Base-by-base conservation (phyloP, 2,329 filamentous ascomycete genomes). In the Aureobasidium sp. region DNA sequence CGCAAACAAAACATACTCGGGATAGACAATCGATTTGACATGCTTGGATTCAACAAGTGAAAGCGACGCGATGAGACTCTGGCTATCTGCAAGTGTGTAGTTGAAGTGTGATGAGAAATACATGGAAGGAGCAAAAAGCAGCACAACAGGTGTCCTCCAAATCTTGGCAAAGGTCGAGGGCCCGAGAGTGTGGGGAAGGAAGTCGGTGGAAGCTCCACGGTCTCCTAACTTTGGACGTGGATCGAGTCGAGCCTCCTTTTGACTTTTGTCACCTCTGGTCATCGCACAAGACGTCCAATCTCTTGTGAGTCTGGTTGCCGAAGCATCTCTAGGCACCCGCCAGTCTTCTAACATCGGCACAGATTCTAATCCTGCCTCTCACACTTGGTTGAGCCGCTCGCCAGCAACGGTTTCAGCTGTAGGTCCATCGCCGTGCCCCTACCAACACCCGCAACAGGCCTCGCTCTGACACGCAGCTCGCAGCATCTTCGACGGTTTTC, bases 401-500 rank as follows among this genome's bases (percentile, higher is more conserved):
- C 33, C 33, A 35, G 55, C 31, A 58, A 58, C 55, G 55, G 55
- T 49, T 58, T 58, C 55, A 58, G 33, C 55, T 49, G 55, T 58
- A 58, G 15, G 55, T 58, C 15, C 54, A 47, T 47, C 40, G 19
- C 42, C 42, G 13, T 38, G 8, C 8, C 19, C 7, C 40, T 27
- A 3, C 33, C 43, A 29, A 29, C 17, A 15, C 13, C 8, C 31
- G 38, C 15, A 13, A 2, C 31, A 40, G 40, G 2, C 31, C 35
- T 23, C 31, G 2, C 17, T 49, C 55, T 58, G 43, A 58, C 55
- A 21, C 42, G 2, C 33, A 13, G 2, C 25, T 47, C 10, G 29
- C 25, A 58, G 55, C 43, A 47, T 58, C 55, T 58, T 58, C 55
- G 31, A 58, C 54, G 55, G 55, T 58, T 58, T 58, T 38, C 55